Conservation (phyloP, 202 grass and related monocot genomes). For the Carex sylvatica region DNA sequence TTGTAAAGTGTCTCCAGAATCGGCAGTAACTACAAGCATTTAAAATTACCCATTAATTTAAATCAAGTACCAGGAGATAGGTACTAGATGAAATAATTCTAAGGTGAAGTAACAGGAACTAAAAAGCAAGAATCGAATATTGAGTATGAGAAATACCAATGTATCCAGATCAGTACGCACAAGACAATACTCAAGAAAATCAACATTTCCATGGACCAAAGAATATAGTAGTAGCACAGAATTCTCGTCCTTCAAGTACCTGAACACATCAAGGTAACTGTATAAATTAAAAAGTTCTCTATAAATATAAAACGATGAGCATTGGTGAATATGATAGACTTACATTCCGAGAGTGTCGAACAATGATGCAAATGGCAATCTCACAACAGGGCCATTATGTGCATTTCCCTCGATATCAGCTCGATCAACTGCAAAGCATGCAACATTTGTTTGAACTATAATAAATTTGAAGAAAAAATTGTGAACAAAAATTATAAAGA, state of each 20-base stretch:
- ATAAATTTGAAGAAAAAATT: background rate
- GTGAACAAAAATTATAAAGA: conserved; percentile 1
- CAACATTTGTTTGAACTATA: background rate
- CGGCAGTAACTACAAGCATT: conserved; percentile 70
- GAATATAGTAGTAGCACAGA: conserved; percentile 91
- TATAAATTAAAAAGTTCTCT: conserved; percentile 19
- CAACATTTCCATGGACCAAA: conserved; percentile 87
- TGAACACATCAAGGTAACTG: conserved; percentile 34
- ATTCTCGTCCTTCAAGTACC: conserved; percentile 79
- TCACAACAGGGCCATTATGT: conserved; percentile 71
- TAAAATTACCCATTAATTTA: conserved; percentile 21
- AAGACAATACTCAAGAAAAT: conserved; percentile 95
- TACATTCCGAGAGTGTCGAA: conserved; percentile 88
- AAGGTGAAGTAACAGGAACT: background rate
- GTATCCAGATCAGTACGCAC: conserved; percentile 99
- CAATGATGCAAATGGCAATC: conserved; percentile 83
- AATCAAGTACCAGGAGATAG: conserved; percentile 1
- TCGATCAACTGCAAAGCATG: conserved; percentile 69
- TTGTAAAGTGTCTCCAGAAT: conserved; percentile 97
- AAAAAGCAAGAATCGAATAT: conserved; percentile 2
- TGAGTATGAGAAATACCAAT: conserved; percentile 56
- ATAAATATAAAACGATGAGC: conserved; percentile 3
- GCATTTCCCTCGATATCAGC: conserved; percentile 90
- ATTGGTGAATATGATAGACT: conserved; percentile 26
- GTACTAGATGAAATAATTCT: background rate